Conservation (phyloP, 1,284 basidiomycete species). For the Melampsora larici-populina region DNA sequence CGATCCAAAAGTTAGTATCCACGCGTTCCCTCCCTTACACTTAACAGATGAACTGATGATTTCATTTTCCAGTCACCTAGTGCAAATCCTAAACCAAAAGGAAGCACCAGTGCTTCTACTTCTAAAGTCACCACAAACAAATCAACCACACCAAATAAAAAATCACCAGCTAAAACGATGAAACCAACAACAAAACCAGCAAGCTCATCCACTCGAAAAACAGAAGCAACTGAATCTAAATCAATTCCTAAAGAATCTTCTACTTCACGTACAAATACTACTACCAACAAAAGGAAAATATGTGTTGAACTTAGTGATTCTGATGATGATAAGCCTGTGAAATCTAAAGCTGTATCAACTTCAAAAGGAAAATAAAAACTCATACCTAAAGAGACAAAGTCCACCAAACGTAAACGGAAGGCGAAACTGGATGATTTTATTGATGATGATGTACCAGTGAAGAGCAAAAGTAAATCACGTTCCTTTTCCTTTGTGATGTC, state of each 20-base stretch:
- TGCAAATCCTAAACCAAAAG: too few species aligned
- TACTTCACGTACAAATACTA: background rate
- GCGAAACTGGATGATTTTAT: background rate
- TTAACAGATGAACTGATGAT: too few species aligned
- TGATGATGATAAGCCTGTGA: background rate
- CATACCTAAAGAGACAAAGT: background rate
- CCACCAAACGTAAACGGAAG: background rate
- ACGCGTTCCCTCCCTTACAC: background rate
- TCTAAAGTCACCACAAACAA: too few species aligned
- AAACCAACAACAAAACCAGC: too few species aligned
- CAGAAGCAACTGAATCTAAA: background rate
- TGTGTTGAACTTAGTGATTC: background rate
- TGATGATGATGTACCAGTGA: background rate
- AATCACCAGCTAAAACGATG: background rate
- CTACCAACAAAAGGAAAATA: background rate
- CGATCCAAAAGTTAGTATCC: background rate
- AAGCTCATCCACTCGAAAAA: background rate
- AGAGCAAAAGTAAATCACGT: background rate
- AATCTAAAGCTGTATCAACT: background rate
- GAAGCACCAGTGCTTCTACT: too few species aligned
- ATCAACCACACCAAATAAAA: background rate
- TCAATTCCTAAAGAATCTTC: background rate
- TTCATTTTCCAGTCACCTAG: too few species aligned
- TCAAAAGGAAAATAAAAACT: background rate
- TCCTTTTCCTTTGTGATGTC: background rate